Evolutionary conservation across 2,329 filamentous ascomycete species (phyloP), one percentile per base, ranked within the genome.

Genomic region (Trichoderma koningiopsis): DNA sequence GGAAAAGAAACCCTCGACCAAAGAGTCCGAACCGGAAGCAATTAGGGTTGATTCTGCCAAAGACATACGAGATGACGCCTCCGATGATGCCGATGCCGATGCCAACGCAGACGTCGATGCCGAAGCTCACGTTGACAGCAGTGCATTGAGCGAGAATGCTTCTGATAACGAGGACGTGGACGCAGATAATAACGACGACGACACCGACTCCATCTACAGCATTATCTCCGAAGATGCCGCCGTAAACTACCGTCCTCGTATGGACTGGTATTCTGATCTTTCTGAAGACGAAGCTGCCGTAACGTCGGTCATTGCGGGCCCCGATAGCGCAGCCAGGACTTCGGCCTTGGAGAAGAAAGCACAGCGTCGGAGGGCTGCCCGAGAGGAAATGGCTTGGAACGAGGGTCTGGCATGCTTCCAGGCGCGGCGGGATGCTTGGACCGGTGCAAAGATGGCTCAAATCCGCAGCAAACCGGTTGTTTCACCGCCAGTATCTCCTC

Each of bases 381-480:
- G 87, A 71, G 87, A 89, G 68, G 91, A 92, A 81, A 86, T 89
- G 81, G 78, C 83, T 35, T 96, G 92, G 90, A 98, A 97, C 75
- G 84, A 90, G 47, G 95, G 95, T 0, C 78, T 97, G 68, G 87
- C 89, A n/a, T 91, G 91, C 77, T 98, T 93, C 80, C 87, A 90
- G 70, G 87, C 90, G 35, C 85, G 92, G 70, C 87, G 94, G 60
- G 89, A 97, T 80, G 89, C 89, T 7, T 98, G 95, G 95, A 95
- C 94, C 0, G 91, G 92, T 37, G 94, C 93, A 37, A 87, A 86
- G 72, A 85, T 83, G 13, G 86, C 86, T 43, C 85, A 85, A 58
- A 78, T 88, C 58, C 84, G 85, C 68, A 81, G 82, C 52, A 87
- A 85, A 72, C 79, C 82, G 5, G 69, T 70, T 8, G 67, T 82